Percentiles rank a stretch among this genome's conserved stretches.
phyloP scores from a whole-genome alignment of 805 yeast genomes.

The Komagataella mondaviorum region DNA sequence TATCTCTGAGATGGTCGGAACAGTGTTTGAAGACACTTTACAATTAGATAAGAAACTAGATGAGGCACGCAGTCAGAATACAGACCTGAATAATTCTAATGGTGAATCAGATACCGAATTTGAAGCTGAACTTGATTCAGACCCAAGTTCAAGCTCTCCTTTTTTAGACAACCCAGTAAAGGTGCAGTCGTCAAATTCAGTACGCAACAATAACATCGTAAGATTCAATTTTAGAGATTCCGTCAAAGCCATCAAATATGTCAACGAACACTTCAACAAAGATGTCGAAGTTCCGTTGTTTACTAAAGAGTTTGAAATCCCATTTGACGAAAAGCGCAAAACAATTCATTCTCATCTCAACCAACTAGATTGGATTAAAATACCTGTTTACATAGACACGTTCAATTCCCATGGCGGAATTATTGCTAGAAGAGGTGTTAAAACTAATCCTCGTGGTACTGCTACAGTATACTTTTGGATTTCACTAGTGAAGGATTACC shows the following conservation, averaged over 20 bases:
- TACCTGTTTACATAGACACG: constrained; percentile 57
- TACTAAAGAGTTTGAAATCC: constrained; percentile 8
- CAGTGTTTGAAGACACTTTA: background rate
- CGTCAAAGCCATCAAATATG: background rate
- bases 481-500: constrained; percentile 4
- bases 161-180: background rate
- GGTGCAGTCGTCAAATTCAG: background rate
- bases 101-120: background rate
- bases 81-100: background rate
- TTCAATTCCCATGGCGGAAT: constrained; percentile 82
- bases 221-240: background rate
- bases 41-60: background rate
- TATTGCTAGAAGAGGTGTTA: constrained; percentile 60
- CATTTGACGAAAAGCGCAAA: constrained; percentile 10
- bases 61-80: background rate
- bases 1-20: background rate
- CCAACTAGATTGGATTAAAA: constrained; percentile 58
- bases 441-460: constrained; percentile 34
- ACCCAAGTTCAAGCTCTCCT: background rate
- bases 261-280: background rate
- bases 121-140: background rate
- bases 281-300: constrained; percentile 3
- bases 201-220: background rate
- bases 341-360: constrained; percentile 43
- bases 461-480: constrained; percentile 39